A percentile compares a stretch with the other conserved stretches of the same genome.
Conservation (phyloP, 371 early-diverging fungal species). For the Mucor velutinosus region DNA sequence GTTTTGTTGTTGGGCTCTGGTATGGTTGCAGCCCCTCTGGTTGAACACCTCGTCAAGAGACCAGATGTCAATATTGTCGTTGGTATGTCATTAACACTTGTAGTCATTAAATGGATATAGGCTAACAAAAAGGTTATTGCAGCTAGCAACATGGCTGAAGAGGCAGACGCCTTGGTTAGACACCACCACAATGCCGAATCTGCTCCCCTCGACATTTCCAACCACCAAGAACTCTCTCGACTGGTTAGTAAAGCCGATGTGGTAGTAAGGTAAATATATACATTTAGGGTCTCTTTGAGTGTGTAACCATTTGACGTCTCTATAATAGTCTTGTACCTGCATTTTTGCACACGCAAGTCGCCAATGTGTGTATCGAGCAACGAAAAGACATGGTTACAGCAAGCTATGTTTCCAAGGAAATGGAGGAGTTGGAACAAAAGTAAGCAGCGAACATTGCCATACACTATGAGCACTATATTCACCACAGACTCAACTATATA, state of each 20-base stretch:
- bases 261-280: constrained; percentile 75
- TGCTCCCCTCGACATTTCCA: constrained; percentile 54
- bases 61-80: constrained; percentile 74
- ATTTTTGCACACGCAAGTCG: constrained; percentile 85
- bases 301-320: background rate
- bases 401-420: constrained; percentile 92
- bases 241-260: constrained; percentile 81
- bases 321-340: constrained; percentile 87
- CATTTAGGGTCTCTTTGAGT: background rate
- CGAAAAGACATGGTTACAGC: constrained; percentile 96
- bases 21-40: constrained; percentile 90
- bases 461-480: background rate
- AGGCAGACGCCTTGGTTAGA: constrained; percentile 71
- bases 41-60: constrained; percentile 75
- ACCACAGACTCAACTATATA: constrained; percentile 17
- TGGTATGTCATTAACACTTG: constrained; percentile 47
- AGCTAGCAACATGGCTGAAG: constrained; percentile 78
- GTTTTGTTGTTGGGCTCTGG: constrained; percentile 92
- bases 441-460: constrained; percentile 28
- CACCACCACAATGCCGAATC: constrained; percentile 56
- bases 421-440: constrained; percentile 74
- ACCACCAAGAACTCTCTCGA: constrained; percentile 53
- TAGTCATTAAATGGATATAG: too few species aligned
- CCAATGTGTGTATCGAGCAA: constrained; percentile 79
- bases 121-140: too few species aligned